Evolutionary conservation across 2,329 filamentous ascomycete genomes (phyloP).

Genomic region (Dendrostoma leiphaemia): DNA sequence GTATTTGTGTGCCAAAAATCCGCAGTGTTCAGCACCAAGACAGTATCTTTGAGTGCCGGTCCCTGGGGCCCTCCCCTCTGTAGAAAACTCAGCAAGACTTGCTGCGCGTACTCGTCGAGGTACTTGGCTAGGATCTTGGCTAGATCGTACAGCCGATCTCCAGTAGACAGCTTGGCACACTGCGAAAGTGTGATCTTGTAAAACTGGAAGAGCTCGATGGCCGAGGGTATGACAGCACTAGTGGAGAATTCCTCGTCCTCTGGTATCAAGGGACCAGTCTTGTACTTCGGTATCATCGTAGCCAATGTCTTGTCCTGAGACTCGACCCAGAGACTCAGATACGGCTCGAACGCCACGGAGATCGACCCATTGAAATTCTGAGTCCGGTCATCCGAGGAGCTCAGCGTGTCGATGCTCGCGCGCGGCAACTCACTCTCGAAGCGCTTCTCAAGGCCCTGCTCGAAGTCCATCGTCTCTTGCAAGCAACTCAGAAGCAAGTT

Average conservation of each 20-base stretch:
- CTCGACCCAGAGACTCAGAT: constrained; percentile 95
- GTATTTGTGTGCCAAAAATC: constrained; percentile 97
- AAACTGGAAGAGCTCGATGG: constrained; percentile 95
- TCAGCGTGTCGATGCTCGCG: constrained; percentile 86
- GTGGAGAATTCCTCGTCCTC: constrained; percentile 89
- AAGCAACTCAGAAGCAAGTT: constrained; percentile 84
- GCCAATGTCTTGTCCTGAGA: constrained; percentile 90
- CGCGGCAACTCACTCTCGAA: constrained; percentile 70
- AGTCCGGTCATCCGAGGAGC: constrained; percentile 71
- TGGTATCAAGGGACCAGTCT: constrained; percentile 74
- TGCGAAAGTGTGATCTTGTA: constrained; percentile 91
- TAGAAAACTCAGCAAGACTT: constrained; percentile 75
- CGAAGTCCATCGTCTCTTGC: constrained; percentile 95
- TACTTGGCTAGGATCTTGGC: constrained; percentile 87
- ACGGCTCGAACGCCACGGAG: constrained; percentile 95
- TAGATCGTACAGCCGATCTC: constrained; percentile 80
- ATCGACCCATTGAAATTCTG: constrained; percentile 86
- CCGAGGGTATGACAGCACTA: constrained; percentile 86
- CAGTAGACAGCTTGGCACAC: constrained; percentile 92
- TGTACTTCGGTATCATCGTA: constrained; percentile 82
- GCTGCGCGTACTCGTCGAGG: constrained; percentile 91
- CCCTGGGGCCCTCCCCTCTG: constrained; percentile 53
- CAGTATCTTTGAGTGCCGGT: constrained; percentile 67
- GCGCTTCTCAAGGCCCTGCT: constrained; percentile 82
- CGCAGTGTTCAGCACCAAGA: constrained; percentile 90